Base-by-base conservation (phyloP, 1,284 basidiomycete genomes). In the Tilletia walkeri region DNA sequence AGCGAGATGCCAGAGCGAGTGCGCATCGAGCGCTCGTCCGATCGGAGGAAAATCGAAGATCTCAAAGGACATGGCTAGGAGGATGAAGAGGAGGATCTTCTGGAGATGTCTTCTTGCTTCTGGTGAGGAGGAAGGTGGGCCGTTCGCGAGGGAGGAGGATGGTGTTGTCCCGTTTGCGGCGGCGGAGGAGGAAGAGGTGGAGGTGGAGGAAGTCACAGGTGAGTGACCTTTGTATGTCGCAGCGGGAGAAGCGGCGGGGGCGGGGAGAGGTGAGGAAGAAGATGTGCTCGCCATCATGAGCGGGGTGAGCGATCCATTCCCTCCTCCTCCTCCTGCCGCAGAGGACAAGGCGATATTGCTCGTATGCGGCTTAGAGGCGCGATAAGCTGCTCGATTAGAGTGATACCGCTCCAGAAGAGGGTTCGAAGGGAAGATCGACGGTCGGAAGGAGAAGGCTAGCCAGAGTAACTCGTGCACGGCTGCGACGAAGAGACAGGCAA, bases 1-100 rank as follows among this genome's bases (percentile, higher is more conserved):
- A 2, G 89, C 88, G 2, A 92, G 85, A 85, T 99, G 96, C 96
- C 96, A 99, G 12, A 98, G 85, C 3, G 94, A 87, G 84, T 99
- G 96, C 0, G 95, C 94, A 80, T 99, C 96, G n/a, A 98, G 85
- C 3, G 89, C 83, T 54, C 94, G 85, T 36, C 83, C 78, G 14
- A 84, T 65, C 0, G 96, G 93, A 1, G 93, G 89, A 78, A 99
- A 99, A 80, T 99, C 96, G 75, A 97, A 89, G 1, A 99, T 82
- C 82, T 99, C 96, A 36, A 99, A 87, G 0, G 87, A 86, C 18
- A 91, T 93, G 9, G 93, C 91, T 0, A 87, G 86, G 1, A 90
- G 92, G 1, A 91, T 95, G 48, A 92, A 84, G 1, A 88, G 75
- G 81, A 84, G 68, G 86, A 88, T 78, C 88, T 89, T 18, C 80